A percentile compares a stretch with the other conserved stretches of the same genome.
These are phyloP conservation scores for Naganishia randhawae DNA, from an alignment of 768 basidiomycete genomes.

Conservation along the genomic window DNA sequence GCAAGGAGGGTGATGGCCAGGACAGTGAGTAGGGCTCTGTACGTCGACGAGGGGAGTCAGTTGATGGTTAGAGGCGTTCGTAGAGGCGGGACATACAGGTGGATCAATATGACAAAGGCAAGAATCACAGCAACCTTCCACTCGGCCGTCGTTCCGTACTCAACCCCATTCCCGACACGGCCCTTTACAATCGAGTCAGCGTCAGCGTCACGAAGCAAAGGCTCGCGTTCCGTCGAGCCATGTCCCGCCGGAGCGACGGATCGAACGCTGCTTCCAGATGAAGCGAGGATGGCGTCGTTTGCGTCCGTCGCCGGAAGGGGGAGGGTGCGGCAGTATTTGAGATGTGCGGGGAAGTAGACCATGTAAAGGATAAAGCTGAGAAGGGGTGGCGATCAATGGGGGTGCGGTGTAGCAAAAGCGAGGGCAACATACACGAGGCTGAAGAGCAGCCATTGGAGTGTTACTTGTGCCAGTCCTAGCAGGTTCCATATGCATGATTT, in stretches of 20 bases:
- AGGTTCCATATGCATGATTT: conserved; percentile 50
- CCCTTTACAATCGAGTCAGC: neutral
- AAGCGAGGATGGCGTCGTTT: conserved; percentile 28
- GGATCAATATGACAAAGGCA: conserved; percentile 65
- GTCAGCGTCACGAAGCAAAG: neutral
- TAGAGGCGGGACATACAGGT: conserved; percentile 58
- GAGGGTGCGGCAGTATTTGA: conserved; percentile 59
- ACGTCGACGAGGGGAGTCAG: conserved; percentile 12
- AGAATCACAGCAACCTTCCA: conserved; percentile 77
- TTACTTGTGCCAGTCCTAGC: conserved; percentile 77
- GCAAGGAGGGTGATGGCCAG: conserved; percentile 55
- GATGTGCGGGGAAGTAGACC: conserved; percentile 79
- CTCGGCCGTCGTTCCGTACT: conserved; percentile 58
- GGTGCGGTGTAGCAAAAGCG: neutral
- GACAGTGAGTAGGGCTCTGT: conserved; percentile 62
- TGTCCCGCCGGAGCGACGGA: conserved; percentile 23
- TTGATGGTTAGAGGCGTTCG: neutral
- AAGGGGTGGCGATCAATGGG: neutral
- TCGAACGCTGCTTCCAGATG: neutral
- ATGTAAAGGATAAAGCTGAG: conserved; percentile 83
- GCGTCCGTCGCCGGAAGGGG: conserved; percentile 29
- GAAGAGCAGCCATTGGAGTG: conserved; percentile 79
- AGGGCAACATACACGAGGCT: conserved; percentile 67
- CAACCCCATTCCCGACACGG: conserved; percentile 19
- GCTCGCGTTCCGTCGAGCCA: conserved; percentile 1